Evolutionary conservation across 2,329 filamentous ascomycete genomes (phyloP), one percentile per base, ranked within the genome.

Genomic region (Botrytis elliptica): DNA sequence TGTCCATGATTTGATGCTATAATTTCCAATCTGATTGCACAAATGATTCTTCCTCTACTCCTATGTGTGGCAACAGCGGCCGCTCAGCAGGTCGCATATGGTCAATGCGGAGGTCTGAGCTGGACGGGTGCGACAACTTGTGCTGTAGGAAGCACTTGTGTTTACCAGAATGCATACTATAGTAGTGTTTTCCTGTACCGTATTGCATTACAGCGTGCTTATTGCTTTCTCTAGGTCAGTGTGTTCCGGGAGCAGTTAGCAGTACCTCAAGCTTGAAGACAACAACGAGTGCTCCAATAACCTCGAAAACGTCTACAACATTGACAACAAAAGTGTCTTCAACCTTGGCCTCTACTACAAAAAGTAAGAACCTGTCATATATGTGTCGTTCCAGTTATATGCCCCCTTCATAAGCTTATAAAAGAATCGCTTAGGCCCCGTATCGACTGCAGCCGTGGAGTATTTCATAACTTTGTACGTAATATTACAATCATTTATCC

Each of bases 51-150:
- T 36, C 20, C 20, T 66, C 20, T 66, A 46, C 18, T 66, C 22
- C 18, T 66, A 9, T 66, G 33, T 20, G 29, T 46, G 25, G 44
- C 63, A 7, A 16, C 29, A 36, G 20, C 29, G 18, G 63, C 63
- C n/a, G 66, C 66, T 20, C 66, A 68, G n/a, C 70, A 75, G 38
- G 33, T 44, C 36, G 40, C 40, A 9, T 79, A 75, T 65, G 57
- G 70, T 25, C 77, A 79, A 67, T 79, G 78, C 49, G 77, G 78
- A 65, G 77, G 77, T 71, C 42, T 74, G 63, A 55, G 66, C 4
- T 77, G 73, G 63, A 72, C 73, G 22, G 77, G 78, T 18, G 44
- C 60, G 20, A 77, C 74, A 18, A 59, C n/a, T 38, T 79, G 77
- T 52, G 74, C 57, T 25, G 57, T 33, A 18, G 64, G 70, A 22